These are phyloP conservation scores for Graphiopsis chlorocephala DNA, from an alignment of 2,329 filamentous ascomycete genomes.

Conservation along the genomic window DNA sequence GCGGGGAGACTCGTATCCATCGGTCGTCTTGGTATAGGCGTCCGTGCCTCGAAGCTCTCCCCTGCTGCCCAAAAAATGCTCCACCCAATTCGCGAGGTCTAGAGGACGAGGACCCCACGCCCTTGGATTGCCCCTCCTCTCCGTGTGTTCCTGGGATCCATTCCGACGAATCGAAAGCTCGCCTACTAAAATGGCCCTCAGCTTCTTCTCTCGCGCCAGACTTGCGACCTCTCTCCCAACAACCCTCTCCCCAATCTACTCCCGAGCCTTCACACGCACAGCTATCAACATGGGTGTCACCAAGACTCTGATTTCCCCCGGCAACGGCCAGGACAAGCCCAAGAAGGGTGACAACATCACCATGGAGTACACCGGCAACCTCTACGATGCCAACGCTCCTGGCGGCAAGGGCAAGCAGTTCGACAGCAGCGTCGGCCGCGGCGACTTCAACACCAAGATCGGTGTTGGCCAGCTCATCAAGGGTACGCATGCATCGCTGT, in stretches of 20 bases:
- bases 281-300: conserved; percentile 55
- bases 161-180: conserved; percentile 3
- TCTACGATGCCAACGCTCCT: conserved; percentile 64
- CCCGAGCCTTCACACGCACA: conserved; percentile 10
- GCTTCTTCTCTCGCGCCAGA: conserved; percentile 9
- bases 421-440: conserved; percentile 77
- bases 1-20: background rate
- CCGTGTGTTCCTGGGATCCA: background rate
- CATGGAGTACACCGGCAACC: conserved; percentile 89
- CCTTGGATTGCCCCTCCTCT: conserved; percentile 1
- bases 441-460: conserved; percentile 73
- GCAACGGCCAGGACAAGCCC: conserved; percentile 62
- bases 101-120: conserved; percentile 8
- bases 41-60: background rate
- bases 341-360: conserved; percentile 67
- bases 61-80: conserved; percentile 1
- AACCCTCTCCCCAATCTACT: background rate
- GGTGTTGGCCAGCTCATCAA: conserved; percentile 82
- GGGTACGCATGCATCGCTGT: conserved; percentile 51
- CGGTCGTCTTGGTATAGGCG: background rate
- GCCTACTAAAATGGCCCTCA: conserved; percentile 2
- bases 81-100: background rate
- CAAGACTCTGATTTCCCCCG: conserved; percentile 62
- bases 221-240: conserved; percentile 1
- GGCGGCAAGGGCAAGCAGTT: conserved; percentile 74